phyloP scores from a whole-genome alignment of 805 yeast genomes.

The Torulaspora indica region DNA sequence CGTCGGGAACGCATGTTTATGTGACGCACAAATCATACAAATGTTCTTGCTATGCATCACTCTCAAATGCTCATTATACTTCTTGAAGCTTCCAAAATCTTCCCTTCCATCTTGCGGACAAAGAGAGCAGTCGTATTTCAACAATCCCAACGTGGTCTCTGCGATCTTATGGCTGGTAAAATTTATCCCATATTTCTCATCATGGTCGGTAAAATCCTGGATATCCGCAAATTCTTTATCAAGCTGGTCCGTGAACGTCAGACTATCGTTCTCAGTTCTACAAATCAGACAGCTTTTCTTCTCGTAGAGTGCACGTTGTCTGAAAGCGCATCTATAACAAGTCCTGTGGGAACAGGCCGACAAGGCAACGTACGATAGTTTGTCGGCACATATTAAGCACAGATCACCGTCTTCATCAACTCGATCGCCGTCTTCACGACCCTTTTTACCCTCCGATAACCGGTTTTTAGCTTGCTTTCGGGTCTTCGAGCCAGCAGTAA shows the following conservation, averaged over 20 bases:
- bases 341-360: constrained; percentile 81
- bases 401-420: constrained; percentile 36
- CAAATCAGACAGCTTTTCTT: constrained; percentile 79
- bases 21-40: constrained; percentile 74
- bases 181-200: constrained; percentile 48
- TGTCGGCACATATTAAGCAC: constrained; percentile 84
- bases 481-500: constrained; percentile 3
- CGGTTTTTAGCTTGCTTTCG: constrained; percentile 1
- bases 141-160: constrained; percentile 46
- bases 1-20: constrained; percentile 68
- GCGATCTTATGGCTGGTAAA: constrained; percentile 54
- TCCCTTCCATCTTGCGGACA: constrained; percentile 34
- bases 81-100: constrained; percentile 48
- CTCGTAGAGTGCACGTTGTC: constrained; percentile 75
- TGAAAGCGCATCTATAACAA: constrained; percentile 76
- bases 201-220: constrained; percentile 32
- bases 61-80: constrained; percentile 60
- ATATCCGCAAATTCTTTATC: constrained; percentile 40
- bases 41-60: constrained; percentile 56
- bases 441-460: constrained; percentile 1
- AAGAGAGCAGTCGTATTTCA: constrained; percentile 54
- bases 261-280: constrained; percentile 57
- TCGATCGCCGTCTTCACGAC: background rate
- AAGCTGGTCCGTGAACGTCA: constrained; percentile 53
- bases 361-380: constrained; percentile 56